Evolutionary conservation across 192 early-diverging fungal genomes (phyloP).

Genomic region (Mortierella alpina): DNA sequence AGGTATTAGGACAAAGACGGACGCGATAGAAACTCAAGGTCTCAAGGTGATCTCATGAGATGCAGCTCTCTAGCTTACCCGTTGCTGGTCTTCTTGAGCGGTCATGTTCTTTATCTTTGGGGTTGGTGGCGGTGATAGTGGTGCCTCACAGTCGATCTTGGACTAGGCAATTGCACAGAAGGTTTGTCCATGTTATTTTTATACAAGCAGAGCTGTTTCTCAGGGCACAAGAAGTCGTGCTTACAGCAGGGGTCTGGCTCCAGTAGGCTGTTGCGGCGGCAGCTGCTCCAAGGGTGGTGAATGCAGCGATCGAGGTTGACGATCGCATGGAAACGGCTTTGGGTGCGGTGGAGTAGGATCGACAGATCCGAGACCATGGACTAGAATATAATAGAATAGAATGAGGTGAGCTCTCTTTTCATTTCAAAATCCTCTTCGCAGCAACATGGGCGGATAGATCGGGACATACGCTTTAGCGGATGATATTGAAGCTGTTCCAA

Average conservation of each 20-base stretch:
- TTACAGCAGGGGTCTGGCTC: slow-evolving; percentile 21
- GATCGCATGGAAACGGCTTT: not conserved
- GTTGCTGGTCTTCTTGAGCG: slow-evolving; percentile 22
- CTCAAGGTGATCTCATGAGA: not conserved
- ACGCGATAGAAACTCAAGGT: not conserved
- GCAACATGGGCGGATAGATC: too few species aligned
- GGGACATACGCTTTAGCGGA: too few species aligned
- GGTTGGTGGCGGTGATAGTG: not conserved
- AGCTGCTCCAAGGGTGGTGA: slow-evolving; percentile 6
- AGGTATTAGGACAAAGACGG: not conserved
- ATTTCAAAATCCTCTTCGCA: not conserved
- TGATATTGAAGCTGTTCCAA: too few species aligned
- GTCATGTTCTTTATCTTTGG: slow-evolving; percentile 4
- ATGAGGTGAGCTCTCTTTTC: not conserved
- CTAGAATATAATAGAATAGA: slow-evolving; percentile 1
- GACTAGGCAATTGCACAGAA: not conserved
- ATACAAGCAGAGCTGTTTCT: not conserved
- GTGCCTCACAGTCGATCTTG: slow-evolving; percentile 12
- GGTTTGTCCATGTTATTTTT: not conserved
- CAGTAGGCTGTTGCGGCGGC: slow-evolving; percentile 37
- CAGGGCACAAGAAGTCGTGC: not conserved
- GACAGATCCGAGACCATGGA: slow-evolving; percentile 4
- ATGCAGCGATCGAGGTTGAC: not conserved
- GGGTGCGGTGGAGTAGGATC: slow-evolving; percentile 22
- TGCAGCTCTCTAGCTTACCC: slow-evolving; percentile 5